Evolutionary conservation across 2,329 filamentous ascomycete species (phyloP).

Genomic region (Apiospora koreana): DNA sequence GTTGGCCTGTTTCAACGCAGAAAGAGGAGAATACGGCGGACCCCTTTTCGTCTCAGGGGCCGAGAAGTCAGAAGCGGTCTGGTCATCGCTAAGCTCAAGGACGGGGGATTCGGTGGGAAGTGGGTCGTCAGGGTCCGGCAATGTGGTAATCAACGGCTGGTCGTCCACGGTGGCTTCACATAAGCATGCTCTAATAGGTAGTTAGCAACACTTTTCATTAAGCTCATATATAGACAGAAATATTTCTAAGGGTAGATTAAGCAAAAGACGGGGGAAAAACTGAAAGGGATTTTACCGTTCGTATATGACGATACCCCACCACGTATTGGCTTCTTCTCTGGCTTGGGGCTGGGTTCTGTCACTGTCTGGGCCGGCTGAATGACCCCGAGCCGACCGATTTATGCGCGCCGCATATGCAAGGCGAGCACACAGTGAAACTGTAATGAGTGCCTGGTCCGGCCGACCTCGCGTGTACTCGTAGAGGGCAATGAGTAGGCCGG

Average conservation of each 20-base stretch:
- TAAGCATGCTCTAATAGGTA: conserved; percentile 12
- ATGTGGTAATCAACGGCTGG: conserved; percentile 20
- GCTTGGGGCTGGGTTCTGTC: conserved; percentile 2
- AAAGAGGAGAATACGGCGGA: conserved; percentile 6
- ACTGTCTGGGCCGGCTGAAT: not conserved
- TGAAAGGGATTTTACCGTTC: conserved; percentile 24
- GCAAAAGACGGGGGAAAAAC: not conserved
- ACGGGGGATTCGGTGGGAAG: conserved; percentile 20
- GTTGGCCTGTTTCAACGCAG: conserved; percentile 6
- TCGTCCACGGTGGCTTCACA: conserved; percentile 18
- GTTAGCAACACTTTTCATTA: not conserved
- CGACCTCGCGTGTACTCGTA: conserved; percentile 29
- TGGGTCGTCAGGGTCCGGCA: conserved; percentile 11
- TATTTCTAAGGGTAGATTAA: too few relatives aligned
- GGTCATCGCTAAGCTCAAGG: not conserved
- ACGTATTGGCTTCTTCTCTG: conserved; percentile 29
- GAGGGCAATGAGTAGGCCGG: conserved; percentile 26
- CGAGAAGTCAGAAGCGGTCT: not conserved
- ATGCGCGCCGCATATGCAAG: conserved; percentile 27
- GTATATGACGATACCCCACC: conserved; percentile 31
- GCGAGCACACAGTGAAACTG: conserved; percentile 26
- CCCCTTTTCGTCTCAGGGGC: not conserved
- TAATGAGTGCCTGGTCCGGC: conserved; percentile 24
- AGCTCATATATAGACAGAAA: not conserved
- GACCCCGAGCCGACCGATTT: conserved; percentile 9